Conservation (phyloP, 257 asterid species). For the Primulina eburnea region DNA sequence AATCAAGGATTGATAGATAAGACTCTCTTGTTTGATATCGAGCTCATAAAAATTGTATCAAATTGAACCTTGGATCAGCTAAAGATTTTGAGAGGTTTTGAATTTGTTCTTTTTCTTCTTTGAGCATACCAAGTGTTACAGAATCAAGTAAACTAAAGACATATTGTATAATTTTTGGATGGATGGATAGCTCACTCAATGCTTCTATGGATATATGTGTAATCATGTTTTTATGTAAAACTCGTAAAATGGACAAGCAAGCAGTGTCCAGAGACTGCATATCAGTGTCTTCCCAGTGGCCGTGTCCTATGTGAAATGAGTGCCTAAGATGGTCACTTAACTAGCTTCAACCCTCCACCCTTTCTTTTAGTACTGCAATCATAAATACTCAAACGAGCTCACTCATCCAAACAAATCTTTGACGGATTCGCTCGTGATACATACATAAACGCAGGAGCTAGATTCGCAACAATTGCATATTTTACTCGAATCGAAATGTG, state of each 20-base stretch:
- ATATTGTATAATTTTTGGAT: conserved; percentile 13
- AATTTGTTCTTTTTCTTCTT: not conserved
- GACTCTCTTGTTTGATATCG: conserved; percentile 90
- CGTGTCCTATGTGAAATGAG: not conserved
- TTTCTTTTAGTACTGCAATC: not conserved
- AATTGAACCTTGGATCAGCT: conserved; percentile 30
- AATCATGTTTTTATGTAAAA: not conserved
- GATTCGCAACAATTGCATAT: too few species aligned
- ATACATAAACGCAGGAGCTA: not conserved
- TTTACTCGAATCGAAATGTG: not conserved
- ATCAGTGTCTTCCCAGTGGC: not conserved
- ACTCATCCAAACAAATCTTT: not conserved
- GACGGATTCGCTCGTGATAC: not conserved
- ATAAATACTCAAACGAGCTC: not conserved
- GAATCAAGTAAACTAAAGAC: conserved; percentile 6
- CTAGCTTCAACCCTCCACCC: not conserved
- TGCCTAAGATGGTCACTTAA: not conserved
- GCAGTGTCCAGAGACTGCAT: not conserved
- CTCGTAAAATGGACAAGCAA: not conserved
- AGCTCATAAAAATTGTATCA: conserved; percentile 75
- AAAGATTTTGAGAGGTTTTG: not conserved
- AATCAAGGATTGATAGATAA: conserved; percentile 96
- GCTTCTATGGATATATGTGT: not conserved
- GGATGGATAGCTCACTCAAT: not conserved
- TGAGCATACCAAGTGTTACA: not conserved